phyloP scores from a whole-genome alignment of 2,329 filamentous ascomycete species.

The Colletotrichum liaoningense region DNA sequence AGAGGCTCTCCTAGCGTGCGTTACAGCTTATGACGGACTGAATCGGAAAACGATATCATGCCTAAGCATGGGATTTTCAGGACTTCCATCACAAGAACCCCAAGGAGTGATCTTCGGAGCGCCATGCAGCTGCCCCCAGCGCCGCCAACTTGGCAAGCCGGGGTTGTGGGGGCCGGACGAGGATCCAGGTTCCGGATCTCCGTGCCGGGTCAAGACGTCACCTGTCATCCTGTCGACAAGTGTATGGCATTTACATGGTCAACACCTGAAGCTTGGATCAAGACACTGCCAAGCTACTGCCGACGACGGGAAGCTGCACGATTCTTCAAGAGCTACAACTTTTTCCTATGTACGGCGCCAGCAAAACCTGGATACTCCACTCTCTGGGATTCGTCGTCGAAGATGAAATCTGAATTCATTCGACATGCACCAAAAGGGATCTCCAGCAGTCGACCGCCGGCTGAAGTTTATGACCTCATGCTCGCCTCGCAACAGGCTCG shows the following conservation, averaged over 20 bases:
- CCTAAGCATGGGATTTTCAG: background rate
- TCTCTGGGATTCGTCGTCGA: background rate
- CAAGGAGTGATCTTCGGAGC: conserved; percentile 16
- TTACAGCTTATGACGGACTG: background rate
- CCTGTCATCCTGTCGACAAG: background rate
- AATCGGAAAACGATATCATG: background rate
- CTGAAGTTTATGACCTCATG: background rate
- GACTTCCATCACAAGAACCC: background rate
- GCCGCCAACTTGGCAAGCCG: conserved; percentile 19
- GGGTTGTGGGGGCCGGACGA: conserved; percentile 7
- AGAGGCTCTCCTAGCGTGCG: background rate
- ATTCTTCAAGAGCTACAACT: background rate
- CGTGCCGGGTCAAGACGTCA: background rate
- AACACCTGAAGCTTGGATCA: background rate
- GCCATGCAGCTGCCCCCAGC: conserved; percentile 20
- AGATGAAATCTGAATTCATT: background rate
- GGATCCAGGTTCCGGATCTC: conserved; percentile 7
- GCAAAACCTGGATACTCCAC: background rate
- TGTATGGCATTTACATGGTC: background rate
- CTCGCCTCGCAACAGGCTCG: conserved; percentile 31
- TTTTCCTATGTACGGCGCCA: background rate
- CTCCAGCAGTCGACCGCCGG: background rate
- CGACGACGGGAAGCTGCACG: background rate
- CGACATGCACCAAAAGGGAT: background rate
- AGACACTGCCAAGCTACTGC: background rate